These are phyloP conservation scores for Amaranthus tricolor DNA, from an alignment of 179 eudicot species.

Conservation along the genomic window DNA sequence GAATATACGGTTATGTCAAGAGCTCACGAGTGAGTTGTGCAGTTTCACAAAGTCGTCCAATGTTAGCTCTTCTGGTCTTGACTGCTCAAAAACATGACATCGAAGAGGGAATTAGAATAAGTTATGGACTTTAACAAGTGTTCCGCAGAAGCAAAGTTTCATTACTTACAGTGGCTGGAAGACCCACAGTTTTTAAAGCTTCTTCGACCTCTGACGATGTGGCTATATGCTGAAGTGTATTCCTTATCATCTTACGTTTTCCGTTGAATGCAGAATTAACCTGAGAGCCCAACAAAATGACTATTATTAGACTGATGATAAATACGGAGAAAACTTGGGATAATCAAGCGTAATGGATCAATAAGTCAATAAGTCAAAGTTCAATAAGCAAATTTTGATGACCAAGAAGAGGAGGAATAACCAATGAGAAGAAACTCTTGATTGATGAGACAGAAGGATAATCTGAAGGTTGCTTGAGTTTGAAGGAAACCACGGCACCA, in stretches of 20 bases:
- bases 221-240: conserved; percentile 66
- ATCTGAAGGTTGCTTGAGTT: conserved; percentile 60
- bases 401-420: conserved; percentile 17
- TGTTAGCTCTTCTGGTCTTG: conserved; percentile 92
- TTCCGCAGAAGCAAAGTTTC: not conserved
- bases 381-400: not conserved
- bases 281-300: conserved; percentile 29
- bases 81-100: conserved; percentile 40
- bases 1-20: conserved; percentile 2
- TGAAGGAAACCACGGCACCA: conserved; percentile 82
- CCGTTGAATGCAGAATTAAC: conserved; percentile 88
- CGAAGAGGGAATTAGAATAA: not conserved
- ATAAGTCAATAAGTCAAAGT: not conserved
- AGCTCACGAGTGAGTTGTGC: conserved; percentile 51
- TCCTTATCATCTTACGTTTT: conserved; percentile 87
- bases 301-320: conserved; percentile 1
- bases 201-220: conserved; percentile 71
- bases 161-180: conserved; percentile 60
- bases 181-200: conserved; percentile 57
- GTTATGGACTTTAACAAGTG: not conserved
- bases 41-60: conserved; percentile 72
- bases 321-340: not conserved
- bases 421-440: conserved; percentile 86
- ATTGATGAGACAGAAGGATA: conserved; percentile 76
- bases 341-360: not conserved